Base-by-base conservation (phyloP, 2,329 filamentous ascomycete genomes). In the Magnaporthales sp. region DNA sequence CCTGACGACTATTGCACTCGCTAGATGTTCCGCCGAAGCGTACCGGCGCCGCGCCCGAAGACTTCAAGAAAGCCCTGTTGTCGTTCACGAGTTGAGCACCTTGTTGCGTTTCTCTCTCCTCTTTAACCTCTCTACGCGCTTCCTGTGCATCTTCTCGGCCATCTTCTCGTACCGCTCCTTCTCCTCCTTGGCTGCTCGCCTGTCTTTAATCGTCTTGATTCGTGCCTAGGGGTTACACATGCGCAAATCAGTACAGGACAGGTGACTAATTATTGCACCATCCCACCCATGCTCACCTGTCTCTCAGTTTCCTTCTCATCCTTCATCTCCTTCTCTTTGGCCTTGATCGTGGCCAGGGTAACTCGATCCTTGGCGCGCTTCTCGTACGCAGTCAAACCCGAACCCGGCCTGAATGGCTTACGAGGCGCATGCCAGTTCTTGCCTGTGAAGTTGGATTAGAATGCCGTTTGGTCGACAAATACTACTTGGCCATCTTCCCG, bases 131-230 rank as follows among this genome's bases (percentile, higher is more conserved):
- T 99, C 95, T 13, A 98, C 90, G 69, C 93, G 86, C 84, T 97
- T 98, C 79, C 87, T 88, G 81, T 98, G 94, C 95, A 99, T 98
- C 82, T 95, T 98, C 80, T 93, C 92, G 24, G 93, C 94, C 87
- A 99, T 87, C 82, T 93, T 92, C 77, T 93, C 92, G 76, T 94
- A 98, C 71, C 94, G 84, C 74, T 93, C 92, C 78, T 91, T 93
- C 82, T 98, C 95, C 73, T 92, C 93, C 84, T 97, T 98, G 65
- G 89, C 91, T 24, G 88, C 90, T 71, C 92, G 86, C 78, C 90
- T 93, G 70, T 96, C 92, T 74, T 91, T 93, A 75, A 98, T 91
- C 11, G 85, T 85, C 74, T 93, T 86, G 66, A 95, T 87, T 71
- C 89, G 88, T 75, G 86, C 84, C 91, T 97, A 26, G 54, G 1